Conservation (phyloP, 2,329 filamentous ascomycete species). For the Fusarium albidum region DNA sequence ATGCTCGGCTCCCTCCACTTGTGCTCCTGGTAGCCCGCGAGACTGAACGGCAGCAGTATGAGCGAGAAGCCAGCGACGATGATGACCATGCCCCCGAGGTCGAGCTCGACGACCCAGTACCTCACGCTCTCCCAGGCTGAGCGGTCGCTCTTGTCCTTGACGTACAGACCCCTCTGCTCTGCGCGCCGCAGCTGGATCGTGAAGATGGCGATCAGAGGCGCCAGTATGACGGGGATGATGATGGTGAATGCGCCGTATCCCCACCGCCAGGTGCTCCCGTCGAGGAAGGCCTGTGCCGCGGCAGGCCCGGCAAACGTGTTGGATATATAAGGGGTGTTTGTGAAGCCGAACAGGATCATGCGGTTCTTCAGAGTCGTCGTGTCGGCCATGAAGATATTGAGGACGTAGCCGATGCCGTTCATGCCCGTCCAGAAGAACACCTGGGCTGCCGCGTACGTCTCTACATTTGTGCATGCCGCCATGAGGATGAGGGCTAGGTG, state of each 20-base stretch:
- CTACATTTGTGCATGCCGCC: constrained; percentile 47
- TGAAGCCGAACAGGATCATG: constrained; percentile 11
- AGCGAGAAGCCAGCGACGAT: constrained; percentile 59
- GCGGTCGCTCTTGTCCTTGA: constrained; percentile 14
- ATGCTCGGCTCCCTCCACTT: constrained; percentile 52
- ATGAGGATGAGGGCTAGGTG: constrained; percentile 61
- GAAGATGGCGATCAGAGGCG: constrained; percentile 11
- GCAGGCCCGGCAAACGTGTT: constrained; percentile 10
- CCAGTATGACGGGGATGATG: constrained; percentile 11
- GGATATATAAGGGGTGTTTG: constrained; percentile 4
- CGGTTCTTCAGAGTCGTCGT: constrained; percentile 11
- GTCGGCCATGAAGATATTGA: constrained; percentile 17
- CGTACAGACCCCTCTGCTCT: constrained; percentile 3
- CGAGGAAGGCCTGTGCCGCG: constrained; percentile 1
- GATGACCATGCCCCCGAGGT: constrained; percentile 58
- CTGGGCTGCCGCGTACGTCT: constrained; percentile 58
- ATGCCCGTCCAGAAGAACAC: constrained; percentile 53
- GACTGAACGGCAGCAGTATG: constrained; percentile 59
- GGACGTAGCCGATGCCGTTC: constrained; percentile 14
- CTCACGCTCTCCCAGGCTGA: constrained; percentile 2
- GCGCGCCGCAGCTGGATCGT: constrained; percentile 13
- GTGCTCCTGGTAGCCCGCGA: constrained; percentile 42
- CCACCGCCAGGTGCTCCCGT: constrained; percentile 8
- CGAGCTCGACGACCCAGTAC: constrained; percentile 35
- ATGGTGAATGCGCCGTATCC: constrained; percentile 8